Evolutionary conservation across 2,329 filamentous ascomycete species (phyloP), one percentile per base, ranked within the genome.

Genomic region (Alternaria burnsii): DNA sequence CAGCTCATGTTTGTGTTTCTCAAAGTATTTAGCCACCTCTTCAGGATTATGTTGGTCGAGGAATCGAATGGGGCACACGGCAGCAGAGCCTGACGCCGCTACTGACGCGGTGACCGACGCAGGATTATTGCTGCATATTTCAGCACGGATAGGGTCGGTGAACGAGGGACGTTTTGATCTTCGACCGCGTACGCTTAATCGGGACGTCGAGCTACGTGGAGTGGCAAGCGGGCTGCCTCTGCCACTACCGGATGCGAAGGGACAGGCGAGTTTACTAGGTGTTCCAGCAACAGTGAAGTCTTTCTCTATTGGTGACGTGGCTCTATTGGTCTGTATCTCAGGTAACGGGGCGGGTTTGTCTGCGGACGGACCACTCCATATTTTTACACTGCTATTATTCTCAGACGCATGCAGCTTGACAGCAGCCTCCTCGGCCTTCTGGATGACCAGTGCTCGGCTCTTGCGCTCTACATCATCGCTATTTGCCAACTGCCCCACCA

Each of bases 1-100:
- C 55, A 98, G 87, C 78, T 97, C 91, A 79, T 98, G 94, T 78
- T 97, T 97, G 82, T 97, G 94, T 53, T 89, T 93, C 77, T 97
- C 92, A 73, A 98, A 93, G 77, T 97, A 98, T 72, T 91, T 88
- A 14, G 94, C 94, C 63, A 98, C 90, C 75, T 97, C 94, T 81
- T 97, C 92, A 2, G 94, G 92, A 2, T 93, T 93, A 75, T 97
- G 94, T 77, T 97, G 90, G 78, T 97, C 91, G 74, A 97, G 84
- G 80, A 91, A 97, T 48, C 94, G 91, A 61, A 98, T 98, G 3
- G 94, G 94, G 78, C 94, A 98, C 74, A 93, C 93, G 58, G 87
- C 80, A n/a, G 73, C 77, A 42, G 78, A 78, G 4, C 75, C 76
- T 42, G 73, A 73, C 20, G 69, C 62, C 32, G 76, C 72, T 44